Percentiles rank a stretch among this genome's conserved stretches.
Conservation (phyloP, 2,329 filamentous ascomycete genomes). For the Lachnellula occidentalis region DNA sequence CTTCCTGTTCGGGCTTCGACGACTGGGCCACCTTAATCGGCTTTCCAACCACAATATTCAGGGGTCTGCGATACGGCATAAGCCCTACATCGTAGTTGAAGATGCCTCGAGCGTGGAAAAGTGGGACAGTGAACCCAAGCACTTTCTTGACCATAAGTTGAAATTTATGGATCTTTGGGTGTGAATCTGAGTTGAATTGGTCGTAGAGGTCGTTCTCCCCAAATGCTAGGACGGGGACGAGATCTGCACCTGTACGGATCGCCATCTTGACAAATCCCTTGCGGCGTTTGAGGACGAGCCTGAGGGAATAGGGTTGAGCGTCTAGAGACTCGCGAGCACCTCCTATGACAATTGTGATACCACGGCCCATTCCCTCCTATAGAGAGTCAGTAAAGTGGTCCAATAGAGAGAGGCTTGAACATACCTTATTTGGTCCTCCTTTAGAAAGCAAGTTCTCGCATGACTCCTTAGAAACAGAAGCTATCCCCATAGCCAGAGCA, state of each 20-base stretch:
- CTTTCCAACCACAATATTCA: slow-evolving; percentile 84
- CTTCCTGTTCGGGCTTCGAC: slow-evolving; percentile 61
- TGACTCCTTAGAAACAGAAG: slow-evolving; percentile 83
- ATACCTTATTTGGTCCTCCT: slow-evolving; percentile 61
- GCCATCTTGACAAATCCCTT: slow-evolving; percentile 95
- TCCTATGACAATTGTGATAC: slow-evolving; percentile 91
- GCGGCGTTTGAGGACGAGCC: slow-evolving; percentile 73
- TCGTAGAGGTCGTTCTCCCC: slow-evolving; percentile 97
- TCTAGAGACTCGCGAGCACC: slow-evolving; percentile 90
- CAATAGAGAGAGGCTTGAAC: not conserved
- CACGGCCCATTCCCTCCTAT: slow-evolving; percentile 81
- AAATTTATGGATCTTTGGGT: slow-evolving; percentile 72
- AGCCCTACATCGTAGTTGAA: slow-evolving; percentile 98
- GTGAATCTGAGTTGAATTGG: slow-evolving; percentile 70
- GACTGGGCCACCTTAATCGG: slow-evolving; percentile 65
- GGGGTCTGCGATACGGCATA: slow-evolving; percentile 82
- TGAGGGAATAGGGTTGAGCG: slow-evolving; percentile 70
- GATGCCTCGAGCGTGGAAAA: slow-evolving; percentile 84
- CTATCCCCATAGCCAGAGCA: slow-evolving; percentile 79
- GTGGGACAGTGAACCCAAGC: slow-evolving; percentile 87
- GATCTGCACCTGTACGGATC: slow-evolving; percentile 82
- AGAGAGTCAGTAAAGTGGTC: slow-evolving; percentile 2
- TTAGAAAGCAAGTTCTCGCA: slow-evolving; percentile 83
- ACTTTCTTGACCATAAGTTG: slow-evolving; percentile 81
- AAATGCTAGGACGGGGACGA: slow-evolving; percentile 88